Base-by-base conservation (phyloP, 768 basidiomycete genomes). In the Podaxis sp. region DNA sequence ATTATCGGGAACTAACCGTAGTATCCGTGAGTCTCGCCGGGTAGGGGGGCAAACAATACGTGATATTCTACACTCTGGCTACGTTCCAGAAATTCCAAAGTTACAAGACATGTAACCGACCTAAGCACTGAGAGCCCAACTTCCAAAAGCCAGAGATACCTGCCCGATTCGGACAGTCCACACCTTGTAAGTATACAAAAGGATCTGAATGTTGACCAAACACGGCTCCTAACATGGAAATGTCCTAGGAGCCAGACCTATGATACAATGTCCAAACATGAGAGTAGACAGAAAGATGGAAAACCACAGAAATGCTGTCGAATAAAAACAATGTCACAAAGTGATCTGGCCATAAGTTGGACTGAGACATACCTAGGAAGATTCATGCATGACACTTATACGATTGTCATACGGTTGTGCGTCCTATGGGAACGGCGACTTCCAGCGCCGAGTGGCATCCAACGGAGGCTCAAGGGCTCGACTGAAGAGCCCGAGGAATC, bases 361-460 rank as follows among this genome's bases (percentile, higher is more conserved):
- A n/a, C 6, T 2, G 42, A 4, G 4, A 44, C 42, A n/a, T 44
- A 44, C 42, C 18, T 44, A 0, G 16, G 42, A 44, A 48, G 11
- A 13, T 48, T 7, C 23, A 9, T 25, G 10, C 21, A 11, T 13
- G 6, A 5, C 11, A 48, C 11, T 54, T 23, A 54, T 36, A 36
- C 23, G 21, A 36, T 38, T 37, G 27, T 16, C 9, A 36, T 47
- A 16, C 51, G 59, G 32, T 3, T 7, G n/a, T 38, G 59, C 13
- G 44, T 13, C n/a, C 52, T 54, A 18, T 36, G 23, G 14, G 44
- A 47, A 38, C 61, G 57, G 32, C 64, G 64, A 21, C 58, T 60
- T 14, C 60, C 59, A 7, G 55, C 54, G 7, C 64, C 64, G 25
- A 54, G 53, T 14, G 59, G 62, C 50, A 65, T 57, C 64, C 64